phyloP scores from a whole-genome alignment of 257 asterid genomes.

The Perilla frutescens region DNA sequence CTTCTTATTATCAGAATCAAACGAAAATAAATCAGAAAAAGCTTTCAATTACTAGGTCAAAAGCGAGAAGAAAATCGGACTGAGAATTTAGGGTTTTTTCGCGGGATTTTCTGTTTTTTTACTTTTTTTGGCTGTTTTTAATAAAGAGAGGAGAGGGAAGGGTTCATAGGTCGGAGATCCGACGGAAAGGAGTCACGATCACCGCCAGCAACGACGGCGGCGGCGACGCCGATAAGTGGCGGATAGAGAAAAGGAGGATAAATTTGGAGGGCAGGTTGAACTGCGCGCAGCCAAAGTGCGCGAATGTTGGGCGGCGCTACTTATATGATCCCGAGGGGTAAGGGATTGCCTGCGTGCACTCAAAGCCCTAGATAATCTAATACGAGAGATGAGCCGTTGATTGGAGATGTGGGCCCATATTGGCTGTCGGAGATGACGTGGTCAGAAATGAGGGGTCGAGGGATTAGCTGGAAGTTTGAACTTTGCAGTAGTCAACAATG shows the following conservation, averaged over 20 bases:
- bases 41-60: conserved; percentile 28
- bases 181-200: conserved; percentile 36
- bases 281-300: conserved; percentile 36
- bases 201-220: conserved; percentile 58
- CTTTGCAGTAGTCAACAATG: neutral
- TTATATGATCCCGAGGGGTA: conserved; percentile 17
- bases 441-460: neutral
- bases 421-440: neutral
- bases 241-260: conserved; percentile 17
- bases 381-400: conserved; percentile 44
- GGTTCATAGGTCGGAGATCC: conserved; percentile 51
- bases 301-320: conserved; percentile 9
- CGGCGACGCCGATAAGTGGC: conserved; percentile 49
- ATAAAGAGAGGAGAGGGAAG: conserved; percentile 69
- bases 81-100: conserved; percentile 36
- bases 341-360: conserved; percentile 36
- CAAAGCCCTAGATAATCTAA: conserved; percentile 45
- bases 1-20: conserved; percentile 60
- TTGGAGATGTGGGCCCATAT: conserved; percentile 31
- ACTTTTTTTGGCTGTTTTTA: conserved; percentile 32
- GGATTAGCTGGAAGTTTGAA: neutral
- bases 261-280: conserved; percentile 36
- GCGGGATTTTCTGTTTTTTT: conserved; percentile 43
- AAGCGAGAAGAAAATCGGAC: conserved; percentile 41
- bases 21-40: conserved; percentile 27